Base-by-base conservation (phyloP, 1,139 yeast species). In the Candida sp. region DNA sequence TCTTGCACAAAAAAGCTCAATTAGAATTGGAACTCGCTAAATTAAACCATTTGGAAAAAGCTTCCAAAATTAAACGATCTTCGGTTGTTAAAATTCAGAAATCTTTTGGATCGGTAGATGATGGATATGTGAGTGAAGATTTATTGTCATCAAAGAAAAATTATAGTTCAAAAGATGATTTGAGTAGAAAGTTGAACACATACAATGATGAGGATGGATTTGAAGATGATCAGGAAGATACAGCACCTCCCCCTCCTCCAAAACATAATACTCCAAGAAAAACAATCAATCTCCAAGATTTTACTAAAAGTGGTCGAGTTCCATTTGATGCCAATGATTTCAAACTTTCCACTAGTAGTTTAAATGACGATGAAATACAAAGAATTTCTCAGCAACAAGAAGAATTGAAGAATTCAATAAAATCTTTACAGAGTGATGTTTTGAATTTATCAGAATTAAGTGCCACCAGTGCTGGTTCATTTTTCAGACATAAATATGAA, bases 391-490 rank as follows among this genome's bases (percentile, higher is more conserved):
- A 60, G 43, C 69, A 63, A 40, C 73, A 64, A 41, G 73, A 71
- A 45, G 75, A 68, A 40, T 60, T 72, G 48, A 70, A 68, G 44
- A 68, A 65, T 45, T 72, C 77, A 0, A 61, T 70, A 46, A 68
- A 72, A 47, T 70, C 75, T 5, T 58, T 73, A 38, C 78, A 73
- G 51, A 71, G 77, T 55, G 79, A 73, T 49, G 79, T 74, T 5
- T 66, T 74, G 50, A 74, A 73, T 48, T 58, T 73, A 47, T 76
- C 82, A 37, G 93, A 87, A 57, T 77, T 87, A 46, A 85, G 95
- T 66, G 96, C 96, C 4, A 87, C 96, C 0, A 85, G 95, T 54
- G 96, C 96, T 2, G 96, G 95, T 0, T 87, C 95, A 9, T 81
- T 82, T 49, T 80, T 82, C 43, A 77, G 95, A 55, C 93, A 88